Conservation (phyloP, 331 rosid genomes). For the Malus hybrid region DNA sequence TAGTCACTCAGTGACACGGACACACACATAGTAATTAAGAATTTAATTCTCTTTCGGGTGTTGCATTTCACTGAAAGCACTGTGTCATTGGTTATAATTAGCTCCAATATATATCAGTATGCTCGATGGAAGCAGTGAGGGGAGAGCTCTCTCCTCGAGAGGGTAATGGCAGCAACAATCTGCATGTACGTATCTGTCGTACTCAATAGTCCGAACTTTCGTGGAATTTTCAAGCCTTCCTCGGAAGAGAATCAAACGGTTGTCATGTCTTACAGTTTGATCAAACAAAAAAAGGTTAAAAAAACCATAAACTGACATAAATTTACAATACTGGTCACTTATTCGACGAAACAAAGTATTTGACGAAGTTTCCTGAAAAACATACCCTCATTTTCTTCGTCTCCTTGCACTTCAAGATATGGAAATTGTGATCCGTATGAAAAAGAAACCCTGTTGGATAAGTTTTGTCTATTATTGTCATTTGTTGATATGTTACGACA, state of each 20-base stretch:
- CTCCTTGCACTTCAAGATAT: background rate
- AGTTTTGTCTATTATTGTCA: background rate
- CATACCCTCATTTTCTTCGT: background rate
- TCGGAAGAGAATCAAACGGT: conserved; percentile 2
- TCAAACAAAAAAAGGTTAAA: background rate
- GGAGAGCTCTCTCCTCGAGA: background rate
- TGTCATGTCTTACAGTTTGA: background rate
- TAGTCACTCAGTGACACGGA: background rate
- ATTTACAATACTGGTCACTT: background rate
- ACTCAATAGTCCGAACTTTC: conserved; percentile 20
- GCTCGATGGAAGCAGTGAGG: background rate
- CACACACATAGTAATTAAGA: no score
- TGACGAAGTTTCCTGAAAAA: conserved; percentile 15
- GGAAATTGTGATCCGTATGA: background rate
- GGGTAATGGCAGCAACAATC: background rate
- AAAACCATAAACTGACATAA: background rate
- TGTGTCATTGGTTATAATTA: background rate
- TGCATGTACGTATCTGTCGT: background rate
- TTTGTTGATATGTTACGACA: background rate
- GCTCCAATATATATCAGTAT: background rate
- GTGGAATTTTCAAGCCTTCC: conserved; percentile 27
- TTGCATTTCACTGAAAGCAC: background rate
- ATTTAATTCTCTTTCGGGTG: background rate
- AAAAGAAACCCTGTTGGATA: background rate
- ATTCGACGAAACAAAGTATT: background rate